Evolutionary conservation across 2,329 filamentous ascomycete genomes (phyloP), one percentile per base, ranked within the genome.

Genomic region (Seiridium unicorne): DNA sequence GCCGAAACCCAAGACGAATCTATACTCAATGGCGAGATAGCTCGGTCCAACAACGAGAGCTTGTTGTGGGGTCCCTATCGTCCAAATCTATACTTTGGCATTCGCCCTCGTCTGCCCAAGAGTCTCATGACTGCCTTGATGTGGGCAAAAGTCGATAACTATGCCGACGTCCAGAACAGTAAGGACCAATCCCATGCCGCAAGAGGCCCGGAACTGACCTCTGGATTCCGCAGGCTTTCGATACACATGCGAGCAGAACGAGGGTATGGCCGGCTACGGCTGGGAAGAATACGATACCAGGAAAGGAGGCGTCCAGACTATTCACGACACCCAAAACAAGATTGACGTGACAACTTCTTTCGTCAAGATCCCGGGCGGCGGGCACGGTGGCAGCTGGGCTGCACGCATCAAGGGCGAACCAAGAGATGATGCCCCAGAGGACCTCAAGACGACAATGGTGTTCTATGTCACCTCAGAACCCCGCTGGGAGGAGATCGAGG

Each of bases 201-300:
- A 26, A 35, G 26, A 35, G n/a, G 32, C 35, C 31, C 32, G 35
- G 9, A 42, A 56, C 61, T 66, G 57, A 65, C 51, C 38, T 5
- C 11, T 5, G 32, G n/a, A 62, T 26, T 26, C 34, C 58, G 2
- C 71, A 95, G 92, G 89, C 68, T 90, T 97, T 69, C 88, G 95
- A 65, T 93, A 97, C 74, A 97, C 95, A 0, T 99, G 95, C 77
- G 95, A 98, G 75, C 95, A 99, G 74, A 86, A 95, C 73, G 92
- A 96, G 73, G 90, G 90, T 65, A 96, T 99, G 84, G 90, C 87
- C 53, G 94, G 94, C 59, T 99, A 99, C 74, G 95, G 95, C 63
- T 99, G 95, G 95, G 93, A 98, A 69, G 92, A 96, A 73, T 99
- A 96, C 74, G 95, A 99, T 76, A 89, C 93, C 31, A 85, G 95